A percentile compares a stretch with the other conserved stretches of the same genome.
Conservation (phyloP, 768 basidiomycete species). For the Lactarius deliciosus region DNA sequence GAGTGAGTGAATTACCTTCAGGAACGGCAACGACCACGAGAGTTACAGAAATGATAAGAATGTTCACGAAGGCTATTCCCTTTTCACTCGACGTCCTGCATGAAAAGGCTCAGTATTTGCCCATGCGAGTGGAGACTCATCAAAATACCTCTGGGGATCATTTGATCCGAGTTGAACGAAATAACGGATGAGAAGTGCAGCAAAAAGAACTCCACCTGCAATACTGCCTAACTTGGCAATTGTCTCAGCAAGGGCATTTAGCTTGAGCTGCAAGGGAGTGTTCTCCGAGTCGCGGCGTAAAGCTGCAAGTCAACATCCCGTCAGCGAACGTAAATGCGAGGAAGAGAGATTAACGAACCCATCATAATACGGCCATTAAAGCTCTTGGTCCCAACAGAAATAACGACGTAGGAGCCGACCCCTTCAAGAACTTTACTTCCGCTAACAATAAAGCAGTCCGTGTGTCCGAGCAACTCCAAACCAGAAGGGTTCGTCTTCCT, state of each 20-base stretch:
- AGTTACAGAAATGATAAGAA: conserved; percentile 92
- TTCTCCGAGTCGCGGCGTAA: conserved; percentile 83
- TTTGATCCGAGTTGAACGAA: conserved; percentile 79
- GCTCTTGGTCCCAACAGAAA: conserved; percentile 87
- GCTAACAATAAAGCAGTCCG: conserved; percentile 88
- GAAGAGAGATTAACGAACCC: conserved; percentile 52
- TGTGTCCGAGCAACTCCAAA: conserved; percentile 48
- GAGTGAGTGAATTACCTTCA: conserved; percentile 51
- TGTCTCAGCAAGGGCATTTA: conserved; percentile 90
- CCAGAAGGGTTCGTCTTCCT: conserved; percentile 28
- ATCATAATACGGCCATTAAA: conserved; percentile 99
- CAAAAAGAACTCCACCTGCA: conserved; percentile 81
- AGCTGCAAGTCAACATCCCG: conserved; percentile 45
- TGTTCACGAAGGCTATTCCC: conserved; percentile 87
- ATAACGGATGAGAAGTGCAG: conserved; percentile 87
- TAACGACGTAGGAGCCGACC: conserved; percentile 88
- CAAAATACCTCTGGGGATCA: conserved; percentile 52
- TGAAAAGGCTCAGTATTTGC: conserved; percentile 9
- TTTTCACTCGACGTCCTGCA: conserved; percentile 71
- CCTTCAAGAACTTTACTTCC: conserved; percentile 95
- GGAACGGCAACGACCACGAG: conserved; percentile 86
- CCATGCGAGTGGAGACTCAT: not conserved
- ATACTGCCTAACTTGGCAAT: conserved; percentile 89
- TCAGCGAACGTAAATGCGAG: not conserved
- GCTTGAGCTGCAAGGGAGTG: conserved; percentile 91